These are phyloP conservation scores for Rosellinia necatrix DNA, from an alignment of 2,329 filamentous ascomycete species.

Conservation along the genomic window DNA sequence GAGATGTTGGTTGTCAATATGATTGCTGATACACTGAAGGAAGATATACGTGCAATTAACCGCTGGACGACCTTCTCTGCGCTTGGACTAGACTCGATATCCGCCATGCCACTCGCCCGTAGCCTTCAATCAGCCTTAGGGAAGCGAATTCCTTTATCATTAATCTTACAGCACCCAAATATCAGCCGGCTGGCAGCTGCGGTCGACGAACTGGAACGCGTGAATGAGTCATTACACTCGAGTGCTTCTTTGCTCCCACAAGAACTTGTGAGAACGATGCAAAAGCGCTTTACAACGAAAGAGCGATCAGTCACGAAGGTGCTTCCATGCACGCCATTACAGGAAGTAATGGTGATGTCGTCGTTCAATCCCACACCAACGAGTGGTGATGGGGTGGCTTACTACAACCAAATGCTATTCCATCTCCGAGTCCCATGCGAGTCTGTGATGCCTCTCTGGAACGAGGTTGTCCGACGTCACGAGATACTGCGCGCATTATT, in stretches of 20 bases:
- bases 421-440: conserved; percentile 56
- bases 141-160: conserved; percentile 65
- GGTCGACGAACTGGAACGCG: conserved; percentile 26
- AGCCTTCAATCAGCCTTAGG: conserved; percentile 53
- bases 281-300: conserved; percentile 39
- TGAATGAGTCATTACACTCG: background rate
- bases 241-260: conserved; percentile 27
- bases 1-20: conserved; percentile 62
- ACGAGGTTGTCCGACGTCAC: conserved; percentile 65
- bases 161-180: conserved; percentile 70
- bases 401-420: conserved; percentile 75
- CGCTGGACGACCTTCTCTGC: conserved; percentile 74
- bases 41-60: conserved; percentile 53
- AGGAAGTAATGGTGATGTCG: conserved; percentile 83
- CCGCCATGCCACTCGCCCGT: conserved; percentile 72
- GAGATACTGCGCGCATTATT: conserved; percentile 81
- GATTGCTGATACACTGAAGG: conserved; percentile 56
- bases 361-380: conserved; percentile 29
- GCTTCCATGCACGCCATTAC: conserved; percentile 82
- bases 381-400: conserved; percentile 52
- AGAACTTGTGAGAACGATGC: conserved; percentile 39
- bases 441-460: conserved; percentile 65
- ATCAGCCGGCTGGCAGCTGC: conserved; percentile 62
- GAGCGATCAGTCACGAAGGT: conserved; percentile 56
- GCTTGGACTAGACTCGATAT: conserved; percentile 84